These are phyloP conservation scores for Myxozyma melibiosi DNA, from an alignment of 805 yeast genomes.

Conservation along the genomic window DNA sequence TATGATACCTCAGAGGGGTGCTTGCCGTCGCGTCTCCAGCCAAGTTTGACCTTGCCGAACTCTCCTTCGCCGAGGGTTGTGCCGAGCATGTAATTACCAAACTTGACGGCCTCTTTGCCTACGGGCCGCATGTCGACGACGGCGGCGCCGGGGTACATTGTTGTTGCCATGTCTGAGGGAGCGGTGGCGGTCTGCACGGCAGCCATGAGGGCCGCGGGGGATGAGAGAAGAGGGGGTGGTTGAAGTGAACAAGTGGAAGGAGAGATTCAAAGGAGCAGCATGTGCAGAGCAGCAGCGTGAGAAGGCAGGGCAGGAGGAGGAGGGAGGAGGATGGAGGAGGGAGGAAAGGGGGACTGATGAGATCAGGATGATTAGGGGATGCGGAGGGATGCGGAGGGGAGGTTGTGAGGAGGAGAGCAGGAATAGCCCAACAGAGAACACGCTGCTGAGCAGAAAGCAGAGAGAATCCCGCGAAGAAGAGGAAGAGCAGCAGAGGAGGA, in stretches of 20 bases:
- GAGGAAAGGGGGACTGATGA: too few species aligned
- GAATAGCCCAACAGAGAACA: too few species aligned
- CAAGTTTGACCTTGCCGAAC: conserved; percentile 95
- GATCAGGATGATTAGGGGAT: too few species aligned
- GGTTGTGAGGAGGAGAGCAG: too few species aligned
- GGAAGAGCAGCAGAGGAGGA: background rate
- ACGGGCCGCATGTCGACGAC: conserved; percentile 26
- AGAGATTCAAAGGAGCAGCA: too few species aligned
- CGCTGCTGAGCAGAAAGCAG: too few species aligned
- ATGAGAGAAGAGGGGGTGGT: background rate
- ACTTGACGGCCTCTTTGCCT: conserved; percentile 45
- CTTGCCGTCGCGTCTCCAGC: conserved; percentile 84
- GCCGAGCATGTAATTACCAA: conserved; percentile 89
- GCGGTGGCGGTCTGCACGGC: background rate
- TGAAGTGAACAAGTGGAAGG: background rate
- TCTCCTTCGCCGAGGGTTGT: conserved; percentile 97
- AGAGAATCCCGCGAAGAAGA: too few species aligned
- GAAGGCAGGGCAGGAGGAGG: background rate
- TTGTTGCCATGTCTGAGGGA: background rate
- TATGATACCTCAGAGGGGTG: conserved; percentile 47
- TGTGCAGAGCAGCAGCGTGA: too few species aligned
- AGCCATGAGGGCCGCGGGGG: background rate
- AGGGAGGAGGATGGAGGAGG: background rate
- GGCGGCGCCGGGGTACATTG: conserved; percentile 15
- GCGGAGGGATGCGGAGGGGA: too few species aligned